Evolutionary conservation across 1,284 basidiomycete species (phyloP), one percentile per base, ranked within the genome.

Genomic region (Pseudozyma sp.): DNA sequence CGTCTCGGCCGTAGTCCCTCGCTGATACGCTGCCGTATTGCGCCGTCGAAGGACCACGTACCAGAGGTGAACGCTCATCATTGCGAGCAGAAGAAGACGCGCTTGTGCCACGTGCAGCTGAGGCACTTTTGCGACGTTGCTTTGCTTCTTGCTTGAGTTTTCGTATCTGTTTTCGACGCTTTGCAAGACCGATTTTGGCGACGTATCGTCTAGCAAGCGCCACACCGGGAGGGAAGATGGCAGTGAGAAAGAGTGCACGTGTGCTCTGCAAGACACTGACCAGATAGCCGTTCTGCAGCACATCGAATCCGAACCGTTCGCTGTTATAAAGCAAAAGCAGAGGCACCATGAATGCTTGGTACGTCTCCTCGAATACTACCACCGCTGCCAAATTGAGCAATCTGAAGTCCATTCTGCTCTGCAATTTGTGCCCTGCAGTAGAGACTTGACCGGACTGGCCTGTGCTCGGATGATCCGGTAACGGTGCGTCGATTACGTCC

Each of bases 261-360:
- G 62, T 62, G 50, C 79, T 77, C 52, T 82, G 79, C 19, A 82
- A 49, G 11, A 78, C 65, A 50, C 74, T 76, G 52, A 82, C 59
- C 21, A 82, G 59, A 35, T 78, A 81, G 4, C 80, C 78, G 34
- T 82, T 81, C 62, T 81, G 79, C 58, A 81, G 48, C 55, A 80
- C 78, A 43, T 78, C 71, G 36, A 76, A 78, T 3, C 70, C 68
- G 21, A 82, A 77, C 0, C 71, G 63, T 54, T 82, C 77, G 60
- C 79, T 67, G 70, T 79, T 81, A 73, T 79, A 82, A 9, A 82
- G 74, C 6, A 82, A 62, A n/a, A 82, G 50, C 19, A 77, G 57
- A 12, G 80, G 80, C 18, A 82, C 69, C 59, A 82, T 71, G 45
- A 82, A 82, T 3, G 77, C 76, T 48, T 82, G 80, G 49, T 73